Conservation (phyloP, 1,139 yeast genomes). For the Saccharomyces hybrid region DNA sequence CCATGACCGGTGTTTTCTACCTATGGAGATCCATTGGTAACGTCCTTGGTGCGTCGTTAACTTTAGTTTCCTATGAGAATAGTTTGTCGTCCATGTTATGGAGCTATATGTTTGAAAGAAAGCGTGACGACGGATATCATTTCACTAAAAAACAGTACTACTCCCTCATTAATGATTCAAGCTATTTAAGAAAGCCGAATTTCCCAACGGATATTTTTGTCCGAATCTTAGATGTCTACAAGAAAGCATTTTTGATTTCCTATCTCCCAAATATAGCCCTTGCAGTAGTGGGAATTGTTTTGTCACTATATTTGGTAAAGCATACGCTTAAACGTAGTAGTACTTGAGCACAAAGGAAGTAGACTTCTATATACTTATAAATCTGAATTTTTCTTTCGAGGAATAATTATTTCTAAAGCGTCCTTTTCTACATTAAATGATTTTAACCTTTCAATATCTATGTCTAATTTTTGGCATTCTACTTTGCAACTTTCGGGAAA, state of each 20-base stretch:
- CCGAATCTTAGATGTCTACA: slow-evolving; percentile 25
- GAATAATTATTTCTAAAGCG: slow-evolving; percentile 15
- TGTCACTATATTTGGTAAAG: background rate
- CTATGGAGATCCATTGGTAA: slow-evolving; percentile 43
- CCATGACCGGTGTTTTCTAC: slow-evolving; percentile 37
- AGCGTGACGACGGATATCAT: slow-evolving; percentile 9
- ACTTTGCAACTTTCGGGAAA: slow-evolving; percentile 12
- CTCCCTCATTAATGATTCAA: slow-evolving; percentile 31
- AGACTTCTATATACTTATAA: background rate
- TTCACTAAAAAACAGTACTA: slow-evolving; percentile 21
- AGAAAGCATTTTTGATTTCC: slow-evolving; percentile 22
- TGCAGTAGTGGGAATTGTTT: slow-evolving; percentile 16
- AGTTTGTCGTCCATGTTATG: slow-evolving; percentile 27
- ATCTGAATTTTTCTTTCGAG: slow-evolving; percentile 3
- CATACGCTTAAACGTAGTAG: slow-evolving; percentile 1
- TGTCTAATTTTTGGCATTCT: slow-evolving; percentile 19
- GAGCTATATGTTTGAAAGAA: slow-evolving; percentile 28
- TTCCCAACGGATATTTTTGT: slow-evolving; percentile 23
- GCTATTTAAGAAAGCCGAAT: slow-evolving; percentile 31
- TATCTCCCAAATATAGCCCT: slow-evolving; percentile 25
- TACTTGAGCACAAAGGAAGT: background rate
- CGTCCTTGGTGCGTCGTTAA: slow-evolving; percentile 41
- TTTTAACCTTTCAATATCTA: slow-evolving; percentile 12
- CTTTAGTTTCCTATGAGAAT: slow-evolving; percentile 35
- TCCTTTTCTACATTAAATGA: slow-evolving; percentile 16